Percentiles rank a stretch among this genome's conserved stretches.
Evolutionary conservation across 805 yeast species (phyloP).

Genomic region (Candida sphagnicola): DNA sequence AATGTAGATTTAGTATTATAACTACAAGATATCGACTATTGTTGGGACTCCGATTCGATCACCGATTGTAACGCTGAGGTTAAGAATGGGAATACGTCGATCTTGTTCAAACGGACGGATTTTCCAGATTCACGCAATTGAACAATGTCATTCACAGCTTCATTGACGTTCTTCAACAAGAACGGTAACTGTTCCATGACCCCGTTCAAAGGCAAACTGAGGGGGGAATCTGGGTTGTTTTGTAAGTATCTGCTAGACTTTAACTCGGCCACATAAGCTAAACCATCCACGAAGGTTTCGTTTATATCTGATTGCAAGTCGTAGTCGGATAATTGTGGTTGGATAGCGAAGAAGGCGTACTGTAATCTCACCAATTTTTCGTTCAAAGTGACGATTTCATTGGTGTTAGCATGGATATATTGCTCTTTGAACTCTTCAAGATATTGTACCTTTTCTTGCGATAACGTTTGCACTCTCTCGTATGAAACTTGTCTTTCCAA

Average conservation of each 20-base stretch:
- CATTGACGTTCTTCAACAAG: constrained; percentile 26
- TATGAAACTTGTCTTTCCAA: constrained; percentile 79
- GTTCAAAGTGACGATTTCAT: constrained; percentile 55
- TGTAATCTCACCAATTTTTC: constrained; percentile 76
- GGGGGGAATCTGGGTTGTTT: constrained; percentile 16
- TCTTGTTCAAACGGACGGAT: constrained; percentile 28
- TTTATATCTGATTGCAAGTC: constrained; percentile 54
- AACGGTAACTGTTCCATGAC: constrained; percentile 40
- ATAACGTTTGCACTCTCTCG: constrained; percentile 51
- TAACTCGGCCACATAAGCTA: constrained; percentile 63
- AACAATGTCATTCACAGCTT: constrained; percentile 44
- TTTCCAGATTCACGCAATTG: constrained; percentile 45
- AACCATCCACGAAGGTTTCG: constrained; percentile 54
- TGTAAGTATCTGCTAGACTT: constrained; percentile 45
- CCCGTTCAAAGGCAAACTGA: constrained; percentile 34
- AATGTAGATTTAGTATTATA: not conserved
- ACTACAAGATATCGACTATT: not conserved
- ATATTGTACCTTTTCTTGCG: constrained; percentile 42
- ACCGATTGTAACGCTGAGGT: constrained; percentile 20
- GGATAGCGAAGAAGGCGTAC: constrained; percentile 80
- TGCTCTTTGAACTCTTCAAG: constrained; percentile 53
- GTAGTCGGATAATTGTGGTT: constrained; percentile 55
- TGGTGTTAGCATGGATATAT: constrained; percentile 51
- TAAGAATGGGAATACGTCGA: constrained; percentile 37
- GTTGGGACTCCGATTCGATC: not conserved